These are phyloP conservation scores for Neonectria faginata DNA, from an alignment of 2,329 filamentous ascomycete species.

Conservation along the genomic window DNA sequence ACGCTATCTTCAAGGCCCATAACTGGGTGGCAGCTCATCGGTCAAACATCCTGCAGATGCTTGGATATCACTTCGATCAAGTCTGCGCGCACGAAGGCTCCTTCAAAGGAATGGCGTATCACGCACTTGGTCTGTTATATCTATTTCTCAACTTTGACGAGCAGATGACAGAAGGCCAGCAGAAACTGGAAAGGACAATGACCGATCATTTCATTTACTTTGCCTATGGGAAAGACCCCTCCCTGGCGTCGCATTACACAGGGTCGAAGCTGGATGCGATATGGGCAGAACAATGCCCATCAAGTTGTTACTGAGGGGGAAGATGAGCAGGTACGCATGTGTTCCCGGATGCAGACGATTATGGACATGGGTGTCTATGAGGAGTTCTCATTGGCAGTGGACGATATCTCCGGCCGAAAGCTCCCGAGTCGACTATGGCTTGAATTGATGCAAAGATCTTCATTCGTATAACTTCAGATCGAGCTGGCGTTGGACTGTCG, in stretches of 20 bases:
- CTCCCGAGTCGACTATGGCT: too few relatives aligned
- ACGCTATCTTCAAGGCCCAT: slow-evolving; percentile 25
- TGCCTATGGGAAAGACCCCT: slow-evolving; percentile 28
- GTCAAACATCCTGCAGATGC: slow-evolving; percentile 17
- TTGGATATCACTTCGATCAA: slow-evolving; percentile 34
- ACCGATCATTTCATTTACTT: slow-evolving; percentile 30
- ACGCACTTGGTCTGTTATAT: slow-evolving; percentile 30
- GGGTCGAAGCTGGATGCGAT: slow-evolving; percentile 25
- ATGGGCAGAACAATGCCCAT: slow-evolving; percentile 18
- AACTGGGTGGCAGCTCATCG: slow-evolving; percentile 28
- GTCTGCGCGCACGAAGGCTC: slow-evolving; percentile 25
- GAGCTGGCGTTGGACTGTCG: too few relatives aligned
- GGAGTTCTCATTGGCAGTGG: slow-evolving; percentile 18
- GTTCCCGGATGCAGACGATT: slow-evolving; percentile 30
- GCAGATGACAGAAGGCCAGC: slow-evolving; percentile 11
- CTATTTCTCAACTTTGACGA: slow-evolving; percentile 34
- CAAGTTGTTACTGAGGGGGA: slow-evolving; percentile 22
- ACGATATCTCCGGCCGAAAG: slow-evolving; percentile 27
- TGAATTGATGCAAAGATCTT: too few relatives aligned
- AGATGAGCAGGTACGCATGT: slow-evolving; percentile 29
- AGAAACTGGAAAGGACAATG: slow-evolving; percentile 16
- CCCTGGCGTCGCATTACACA: slow-evolving; percentile 25
- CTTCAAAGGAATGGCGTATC: slow-evolving; percentile 30
- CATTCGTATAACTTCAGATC: too few relatives aligned
- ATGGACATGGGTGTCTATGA: slow-evolving; percentile 28